Conservation (phyloP, 2,329 filamentous ascomycete species). For the Dactylonectria estremocensis region DNA sequence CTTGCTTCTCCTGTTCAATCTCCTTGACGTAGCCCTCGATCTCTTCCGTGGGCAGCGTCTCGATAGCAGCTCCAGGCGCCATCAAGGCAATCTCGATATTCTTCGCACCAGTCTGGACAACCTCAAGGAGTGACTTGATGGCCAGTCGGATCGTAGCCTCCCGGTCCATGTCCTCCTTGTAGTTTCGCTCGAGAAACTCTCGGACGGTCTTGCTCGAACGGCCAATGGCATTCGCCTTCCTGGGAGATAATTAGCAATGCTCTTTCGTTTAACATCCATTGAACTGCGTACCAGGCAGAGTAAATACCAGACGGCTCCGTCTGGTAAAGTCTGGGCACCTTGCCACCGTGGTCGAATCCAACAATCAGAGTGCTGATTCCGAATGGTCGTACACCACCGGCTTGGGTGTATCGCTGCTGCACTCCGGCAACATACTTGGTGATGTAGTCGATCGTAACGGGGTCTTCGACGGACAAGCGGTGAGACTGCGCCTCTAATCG, state of each 20-base stretch:
- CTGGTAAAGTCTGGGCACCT: constrained; percentile 92
- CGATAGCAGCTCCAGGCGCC: constrained; percentile 90
- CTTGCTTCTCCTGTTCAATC: constrained; percentile 99
- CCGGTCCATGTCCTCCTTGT: constrained; percentile 97
- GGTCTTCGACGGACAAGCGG: constrained; percentile 96
- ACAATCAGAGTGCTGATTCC: constrained; percentile 98
- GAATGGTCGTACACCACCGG: constrained; percentile 97
- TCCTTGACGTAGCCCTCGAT: constrained; percentile 98
- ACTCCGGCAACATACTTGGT: constrained; percentile 99
- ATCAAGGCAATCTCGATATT: constrained; percentile 99
- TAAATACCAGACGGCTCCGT: constrained; percentile 99
- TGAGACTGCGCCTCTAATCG: constrained; percentile 97
- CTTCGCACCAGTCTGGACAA: constrained; percentile 98
- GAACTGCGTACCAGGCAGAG: constrained; percentile 86
- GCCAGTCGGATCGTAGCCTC: constrained; percentile 97
- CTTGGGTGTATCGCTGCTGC: constrained; percentile 99
- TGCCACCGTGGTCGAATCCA: constrained; percentile 96
- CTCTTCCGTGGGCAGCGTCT: constrained; percentile 95
- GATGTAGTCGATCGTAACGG: constrained; percentile 98
- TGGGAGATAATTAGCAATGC: constrained; percentile 56
- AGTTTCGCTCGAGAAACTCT: constrained; percentile 98
- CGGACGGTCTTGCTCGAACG: constrained; percentile 99
- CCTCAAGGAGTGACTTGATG: constrained; percentile 97
- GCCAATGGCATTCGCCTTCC: constrained; percentile 99
- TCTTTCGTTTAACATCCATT: not conserved